These are phyloP conservation scores for Beauveria asiatica DNA, from an alignment of 2,329 filamentous ascomycete species.

Conservation along the genomic window DNA sequence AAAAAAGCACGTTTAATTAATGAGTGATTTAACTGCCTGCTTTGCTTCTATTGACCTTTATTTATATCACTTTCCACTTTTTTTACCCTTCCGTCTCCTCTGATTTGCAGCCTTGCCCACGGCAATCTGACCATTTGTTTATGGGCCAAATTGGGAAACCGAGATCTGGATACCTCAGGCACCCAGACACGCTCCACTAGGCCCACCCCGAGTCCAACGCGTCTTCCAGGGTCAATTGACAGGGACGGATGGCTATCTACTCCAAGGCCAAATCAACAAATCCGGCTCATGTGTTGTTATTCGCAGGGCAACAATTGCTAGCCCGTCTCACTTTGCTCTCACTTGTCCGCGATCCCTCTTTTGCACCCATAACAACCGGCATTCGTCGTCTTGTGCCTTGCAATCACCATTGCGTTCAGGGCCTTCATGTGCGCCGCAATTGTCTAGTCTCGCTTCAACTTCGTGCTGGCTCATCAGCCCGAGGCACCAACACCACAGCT, in stretches of 20 bases:
- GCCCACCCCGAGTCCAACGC: slow-evolving; percentile 1
- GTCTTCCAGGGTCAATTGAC: slow-evolving; percentile 6
- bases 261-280: slow-evolving; percentile 3
- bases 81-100: not conserved
- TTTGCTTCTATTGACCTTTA: not conserved
- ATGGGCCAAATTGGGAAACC: not conserved
- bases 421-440: not conserved
- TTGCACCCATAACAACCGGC: not conserved
- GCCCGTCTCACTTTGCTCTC: slow-evolving; percentile 2
- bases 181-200: slow-evolving; percentile 7
- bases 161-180: slow-evolving; percentile 9
- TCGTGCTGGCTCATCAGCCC: not conserved
- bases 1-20: not conserved
- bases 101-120: not conserved
- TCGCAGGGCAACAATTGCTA: not conserved
- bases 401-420: not conserved
- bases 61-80: not conserved
- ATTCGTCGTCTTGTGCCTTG: not conserved
- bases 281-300: not conserved
- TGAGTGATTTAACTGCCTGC: not conserved
- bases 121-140: not conserved
- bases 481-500: not conserved
- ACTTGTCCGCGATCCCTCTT: not conserved
- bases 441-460: not conserved
- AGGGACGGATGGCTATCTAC: slow-evolving; percentile 2